These are phyloP conservation scores for Neurospora terricola DNA, from an alignment of 495 filamentous ascomycete genomes.

Conservation along the genomic window DNA sequence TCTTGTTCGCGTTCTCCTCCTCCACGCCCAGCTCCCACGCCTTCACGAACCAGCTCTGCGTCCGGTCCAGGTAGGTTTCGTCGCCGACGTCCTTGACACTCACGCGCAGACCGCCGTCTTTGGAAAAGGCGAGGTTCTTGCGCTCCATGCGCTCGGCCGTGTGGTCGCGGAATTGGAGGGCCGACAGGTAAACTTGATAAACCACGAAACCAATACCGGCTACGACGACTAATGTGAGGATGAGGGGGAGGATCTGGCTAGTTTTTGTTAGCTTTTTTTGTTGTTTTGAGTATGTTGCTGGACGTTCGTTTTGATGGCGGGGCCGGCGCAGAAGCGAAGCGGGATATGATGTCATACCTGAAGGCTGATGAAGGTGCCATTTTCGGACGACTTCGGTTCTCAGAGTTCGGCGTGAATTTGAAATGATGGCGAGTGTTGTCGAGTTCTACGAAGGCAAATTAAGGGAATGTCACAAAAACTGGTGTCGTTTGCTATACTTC, in stretches of 20 bases:
- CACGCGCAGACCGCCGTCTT: conserved; percentile 69
- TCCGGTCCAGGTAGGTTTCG: conserved; percentile 74
- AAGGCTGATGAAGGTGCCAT: not conserved
- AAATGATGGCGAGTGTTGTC: not conserved
- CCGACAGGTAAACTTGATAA: conserved; percentile 64
- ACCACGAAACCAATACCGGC: conserved; percentile 51
- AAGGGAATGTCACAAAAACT: not conserved
- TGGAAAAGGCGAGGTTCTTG: conserved; percentile 70
- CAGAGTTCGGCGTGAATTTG: not conserved
- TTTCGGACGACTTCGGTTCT: not conserved
- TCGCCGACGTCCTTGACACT: conserved; percentile 62
- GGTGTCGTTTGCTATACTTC: not conserved
- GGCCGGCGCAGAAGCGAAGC: not conserved
- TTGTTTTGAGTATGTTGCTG: not conserved
- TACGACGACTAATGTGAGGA: conserved; percentile 61
- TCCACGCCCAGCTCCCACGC: conserved; percentile 58
- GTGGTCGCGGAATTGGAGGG: conserved; percentile 55
- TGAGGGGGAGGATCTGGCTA: conserved; percentile 59
- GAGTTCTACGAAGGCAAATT: not conserved
- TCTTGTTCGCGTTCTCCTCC: conserved; percentile 28
- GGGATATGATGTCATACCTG: not conserved
- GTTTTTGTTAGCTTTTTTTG: not conserved
- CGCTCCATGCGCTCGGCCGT: conserved; percentile 69
- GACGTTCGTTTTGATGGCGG: not conserved
- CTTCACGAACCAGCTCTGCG: conserved; percentile 73